phyloP scores from a whole-genome alignment of 2,329 filamentous ascomycete genomes.

The Calycina herbarum region DNA sequence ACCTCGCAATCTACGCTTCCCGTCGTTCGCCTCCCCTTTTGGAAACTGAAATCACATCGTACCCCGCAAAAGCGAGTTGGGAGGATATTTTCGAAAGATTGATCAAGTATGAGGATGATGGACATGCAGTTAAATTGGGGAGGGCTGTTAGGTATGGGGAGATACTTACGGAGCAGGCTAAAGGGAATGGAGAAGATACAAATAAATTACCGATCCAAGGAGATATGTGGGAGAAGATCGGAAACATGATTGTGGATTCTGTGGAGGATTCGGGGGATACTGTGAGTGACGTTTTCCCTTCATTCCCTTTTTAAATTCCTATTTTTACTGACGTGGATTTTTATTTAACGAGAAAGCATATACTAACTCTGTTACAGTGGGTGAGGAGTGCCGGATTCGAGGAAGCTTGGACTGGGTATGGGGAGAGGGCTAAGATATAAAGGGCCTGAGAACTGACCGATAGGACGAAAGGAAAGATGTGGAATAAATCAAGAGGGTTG shows the following conservation, averaged over 20 bases:
- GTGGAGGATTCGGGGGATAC: conserved; percentile 49
- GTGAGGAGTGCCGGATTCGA: conserved; percentile 62
- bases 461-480: no score
- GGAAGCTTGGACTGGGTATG: conserved; percentile 59
- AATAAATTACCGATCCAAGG: conserved; percentile 45
- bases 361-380: conserved; percentile 45
- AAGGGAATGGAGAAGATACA: conserved; percentile 46
- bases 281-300: conserved; percentile 26
- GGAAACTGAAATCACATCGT: conserved; percentile 58
- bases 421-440: conserved; percentile 20
- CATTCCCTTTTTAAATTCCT: no score
- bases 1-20: conserved; percentile 73
- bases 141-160: conserved; percentile 68
- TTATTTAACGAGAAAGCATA: no score
- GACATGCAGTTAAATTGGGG: conserved; percentile 76
- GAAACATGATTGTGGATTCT: conserved; percentile 62
- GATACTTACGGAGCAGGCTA: conserved; percentile 45
- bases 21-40: conserved; percentile 62
- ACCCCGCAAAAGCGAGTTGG: conserved; percentile 47
- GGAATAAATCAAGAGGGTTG: no score
- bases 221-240: conserved; percentile 60
- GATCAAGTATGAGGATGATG: conserved; percentile 65
- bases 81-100: conserved; percentile 49
- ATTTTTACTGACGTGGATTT: no score
- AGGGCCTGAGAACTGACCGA: no score